Conservation (phyloP, 371 early-diverging fungal species). For the Zychaea mexicana region DNA sequence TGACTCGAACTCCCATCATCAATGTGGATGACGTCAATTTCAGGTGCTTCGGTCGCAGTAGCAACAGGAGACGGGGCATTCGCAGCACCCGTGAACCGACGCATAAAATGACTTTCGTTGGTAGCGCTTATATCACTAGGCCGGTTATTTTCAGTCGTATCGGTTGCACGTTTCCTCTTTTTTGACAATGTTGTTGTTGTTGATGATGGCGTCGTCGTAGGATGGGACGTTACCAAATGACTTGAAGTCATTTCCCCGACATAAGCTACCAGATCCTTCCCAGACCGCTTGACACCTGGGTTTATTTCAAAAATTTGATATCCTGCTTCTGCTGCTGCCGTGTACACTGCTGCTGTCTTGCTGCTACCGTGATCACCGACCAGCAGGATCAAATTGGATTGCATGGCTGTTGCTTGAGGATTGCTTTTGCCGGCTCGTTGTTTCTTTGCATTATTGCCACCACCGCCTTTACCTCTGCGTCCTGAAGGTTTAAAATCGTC, state of each 20-base stretch:
- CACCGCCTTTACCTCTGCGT: background rate
- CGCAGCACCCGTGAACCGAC: background rate
- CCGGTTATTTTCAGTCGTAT: background rate
- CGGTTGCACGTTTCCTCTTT: background rate
- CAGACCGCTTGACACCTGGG: constrained; percentile 66
- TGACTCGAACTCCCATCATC: background rate
- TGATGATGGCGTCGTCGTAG: no score
- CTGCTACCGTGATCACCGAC: constrained; percentile 76
- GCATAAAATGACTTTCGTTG: background rate
- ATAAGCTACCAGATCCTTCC: constrained; percentile 66
- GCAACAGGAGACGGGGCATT: background rate
- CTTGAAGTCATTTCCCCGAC: constrained; percentile 78
- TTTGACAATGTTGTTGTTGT: constrained; percentile 1
- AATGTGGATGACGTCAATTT: background rate
- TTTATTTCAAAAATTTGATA: constrained; percentile 81
- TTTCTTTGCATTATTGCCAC: constrained; percentile 12
- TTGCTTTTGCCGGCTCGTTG: constrained; percentile 8
- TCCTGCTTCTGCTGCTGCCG: constrained; percentile 70
- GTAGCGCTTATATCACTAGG: background rate
- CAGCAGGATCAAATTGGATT: constrained; percentile 64
- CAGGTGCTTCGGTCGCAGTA: background rate
- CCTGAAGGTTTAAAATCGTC: constrained; percentile 27
- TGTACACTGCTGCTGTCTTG: constrained; percentile 78
- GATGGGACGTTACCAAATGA: constrained; percentile 55
- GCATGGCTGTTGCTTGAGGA: constrained; percentile 10